Conservation (phyloP, 495 filamentous ascomycete species). For the Lophium mytilinum region DNA sequence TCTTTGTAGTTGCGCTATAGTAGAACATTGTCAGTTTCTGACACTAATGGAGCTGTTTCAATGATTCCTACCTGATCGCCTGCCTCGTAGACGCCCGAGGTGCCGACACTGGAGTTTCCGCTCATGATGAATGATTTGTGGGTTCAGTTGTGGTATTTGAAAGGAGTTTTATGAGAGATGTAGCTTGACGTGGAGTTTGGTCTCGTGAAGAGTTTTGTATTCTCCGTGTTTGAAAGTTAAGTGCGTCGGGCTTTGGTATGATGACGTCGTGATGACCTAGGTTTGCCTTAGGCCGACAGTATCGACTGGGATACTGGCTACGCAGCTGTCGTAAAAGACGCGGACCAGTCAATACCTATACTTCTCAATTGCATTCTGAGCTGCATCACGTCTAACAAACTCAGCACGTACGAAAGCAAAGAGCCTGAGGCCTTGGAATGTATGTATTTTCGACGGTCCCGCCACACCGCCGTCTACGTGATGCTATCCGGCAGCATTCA, state of each 20-base stretch:
- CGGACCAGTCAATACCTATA: too few relatives aligned
- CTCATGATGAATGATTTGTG: slow-evolving; percentile 9
- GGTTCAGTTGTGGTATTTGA: background rate
- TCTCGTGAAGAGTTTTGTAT: background rate
- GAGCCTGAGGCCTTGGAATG: too few relatives aligned
- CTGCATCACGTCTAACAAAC: too few relatives aligned
- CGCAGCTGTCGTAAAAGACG: too few relatives aligned
- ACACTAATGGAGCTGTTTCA: background rate
- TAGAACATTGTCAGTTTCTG: too few relatives aligned
- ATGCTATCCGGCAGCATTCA: too few relatives aligned
- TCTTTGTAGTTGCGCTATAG: slow-evolving; percentile 50
- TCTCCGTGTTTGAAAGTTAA: background rate
- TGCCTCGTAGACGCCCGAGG: slow-evolving; percentile 47
- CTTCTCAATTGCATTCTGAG: too few relatives aligned
- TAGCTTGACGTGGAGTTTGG: background rate
- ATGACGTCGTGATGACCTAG: slow-evolving; percentile 8
- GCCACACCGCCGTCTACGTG: too few relatives aligned
- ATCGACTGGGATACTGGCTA: too few relatives aligned
- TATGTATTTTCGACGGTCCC: too few relatives aligned
- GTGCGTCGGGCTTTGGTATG: background rate
- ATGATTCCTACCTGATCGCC: slow-evolving; percentile 47
- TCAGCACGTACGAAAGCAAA: too few relatives aligned
- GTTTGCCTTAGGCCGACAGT: too few relatives aligned
- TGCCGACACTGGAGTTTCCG: slow-evolving; percentile 48
- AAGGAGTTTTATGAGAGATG: background rate